Conservation (phyloP, 176 grass and related monocot species). For the Cenchrus fungigraminus region DNA sequence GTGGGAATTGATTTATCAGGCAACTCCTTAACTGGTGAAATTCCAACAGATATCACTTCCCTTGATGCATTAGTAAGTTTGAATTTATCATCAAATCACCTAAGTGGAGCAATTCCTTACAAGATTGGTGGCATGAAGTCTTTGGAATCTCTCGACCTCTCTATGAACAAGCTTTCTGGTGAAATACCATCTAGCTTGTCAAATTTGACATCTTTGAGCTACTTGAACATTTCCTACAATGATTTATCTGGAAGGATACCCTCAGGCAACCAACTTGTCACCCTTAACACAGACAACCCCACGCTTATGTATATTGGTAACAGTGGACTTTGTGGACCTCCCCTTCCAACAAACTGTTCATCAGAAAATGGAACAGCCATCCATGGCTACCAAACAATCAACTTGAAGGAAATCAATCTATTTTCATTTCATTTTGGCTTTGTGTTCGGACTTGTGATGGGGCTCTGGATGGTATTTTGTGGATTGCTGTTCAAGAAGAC, state of each 20-base stretch:
- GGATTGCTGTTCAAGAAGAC: conserved; percentile 11
- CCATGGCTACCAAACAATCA: neutral
- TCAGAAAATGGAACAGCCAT: neutral
- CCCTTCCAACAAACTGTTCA: neutral
- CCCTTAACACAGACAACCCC: conserved; percentile 22
- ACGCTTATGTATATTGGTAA: neutral
- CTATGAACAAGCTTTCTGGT: conserved; percentile 36
- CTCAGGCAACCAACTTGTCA: conserved; percentile 36
- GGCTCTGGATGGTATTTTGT: conserved; percentile 33
- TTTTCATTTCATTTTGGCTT: neutral
- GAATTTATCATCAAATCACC: conserved; percentile 40
- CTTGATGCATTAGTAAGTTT: conserved; percentile 35
- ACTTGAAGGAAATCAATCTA: neutral
- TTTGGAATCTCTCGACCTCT: conserved; percentile 51
- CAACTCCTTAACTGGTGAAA: conserved; percentile 38
- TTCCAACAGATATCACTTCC: conserved; percentile 25
- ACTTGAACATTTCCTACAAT: conserved; percentile 49
- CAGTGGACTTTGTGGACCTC: neutral
- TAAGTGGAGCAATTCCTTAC: conserved; percentile 7
- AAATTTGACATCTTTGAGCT: conserved; percentile 22
- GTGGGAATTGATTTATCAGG: conserved; percentile 44
- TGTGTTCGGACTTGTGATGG: conserved; percentile 20
- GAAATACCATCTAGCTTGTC: conserved; percentile 25
- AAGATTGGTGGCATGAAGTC: conserved; percentile 24
- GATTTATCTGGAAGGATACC: conserved; percentile 44